Percentiles rank a stretch among this genome's conserved stretches.
phyloP scores from a whole-genome alignment of 495 filamentous ascomycete genomes.

The Daldinia bambusicola region DNA sequence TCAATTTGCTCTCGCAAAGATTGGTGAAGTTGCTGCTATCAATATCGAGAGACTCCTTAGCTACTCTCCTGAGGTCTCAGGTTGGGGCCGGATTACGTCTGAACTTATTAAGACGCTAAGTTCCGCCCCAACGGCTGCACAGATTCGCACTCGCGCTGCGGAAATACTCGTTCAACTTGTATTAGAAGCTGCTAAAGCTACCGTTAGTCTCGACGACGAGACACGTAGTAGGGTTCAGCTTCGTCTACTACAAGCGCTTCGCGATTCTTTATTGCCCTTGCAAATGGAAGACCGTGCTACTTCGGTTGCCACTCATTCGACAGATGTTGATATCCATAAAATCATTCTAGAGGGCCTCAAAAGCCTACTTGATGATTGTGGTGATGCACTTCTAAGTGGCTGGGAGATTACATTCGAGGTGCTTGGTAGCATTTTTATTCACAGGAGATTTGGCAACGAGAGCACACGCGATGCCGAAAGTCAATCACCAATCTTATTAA shows the following conservation, averaged over 20 bases:
- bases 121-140: slow-evolving; percentile 61
- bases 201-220: slow-evolving; percentile 60
- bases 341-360: slow-evolving; percentile 83
- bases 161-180: slow-evolving; percentile 79
- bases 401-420: slow-evolving; percentile 89
- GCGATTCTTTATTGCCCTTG: slow-evolving; percentile 61
- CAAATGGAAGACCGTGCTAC: slow-evolving; percentile 56
- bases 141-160: slow-evolving; percentile 75
- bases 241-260: slow-evolving; percentile 76
- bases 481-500: slow-evolving; percentile 50
- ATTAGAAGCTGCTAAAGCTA: slow-evolving; percentile 67
- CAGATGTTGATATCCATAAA: slow-evolving; percentile 83
- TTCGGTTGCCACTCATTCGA: slow-evolving; percentile 63
- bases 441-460: slow-evolving; percentile 45
- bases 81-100: slow-evolving; percentile 78
- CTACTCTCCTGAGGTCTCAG: slow-evolving; percentile 68
- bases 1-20: slow-evolving; percentile 83
- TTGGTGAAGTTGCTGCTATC: slow-evolving; percentile 77
- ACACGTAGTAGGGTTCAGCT: slow-evolving; percentile 68
- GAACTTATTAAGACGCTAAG: slow-evolving; percentile 75
- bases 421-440: slow-evolving; percentile 82
- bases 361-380: slow-evolving; percentile 85
- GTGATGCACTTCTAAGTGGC: slow-evolving; percentile 80
- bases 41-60: slow-evolving; percentile 81
- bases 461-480: slow-evolving; percentile 31